These are phyloP conservation scores for Aspergillus luchuensis DNA, from an alignment of 2,329 filamentous ascomycete genomes.

Conservation along the genomic window DNA sequence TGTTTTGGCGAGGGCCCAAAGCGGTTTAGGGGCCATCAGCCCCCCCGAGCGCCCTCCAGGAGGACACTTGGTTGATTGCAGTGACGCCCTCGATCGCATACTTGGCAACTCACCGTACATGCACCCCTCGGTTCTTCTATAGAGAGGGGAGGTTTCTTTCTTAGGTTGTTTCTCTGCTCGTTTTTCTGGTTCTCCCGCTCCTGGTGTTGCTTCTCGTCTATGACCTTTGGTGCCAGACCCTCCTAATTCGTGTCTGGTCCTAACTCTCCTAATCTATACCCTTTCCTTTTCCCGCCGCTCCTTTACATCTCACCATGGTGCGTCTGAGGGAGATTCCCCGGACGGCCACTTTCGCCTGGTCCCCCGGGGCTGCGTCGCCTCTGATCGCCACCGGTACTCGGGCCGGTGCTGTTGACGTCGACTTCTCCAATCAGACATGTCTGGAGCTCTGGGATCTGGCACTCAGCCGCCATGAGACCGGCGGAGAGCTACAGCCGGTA, in stretches of 20 bases:
- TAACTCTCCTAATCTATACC: slow-evolving; percentile 25
- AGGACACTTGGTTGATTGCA: slow-evolving; percentile 45
- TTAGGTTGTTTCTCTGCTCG: slow-evolving; percentile 14
- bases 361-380: slow-evolving; percentile 74
- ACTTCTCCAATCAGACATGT: slow-evolving; percentile 97
- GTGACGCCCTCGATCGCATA: slow-evolving; percentile 27
- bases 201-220: slow-evolving; percentile 17
- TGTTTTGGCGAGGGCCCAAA: slow-evolving; percentile 39
- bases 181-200: not conserved
- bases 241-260: slow-evolving; percentile 19
- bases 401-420: slow-evolving; percentile 90
- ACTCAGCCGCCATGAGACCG: slow-evolving; percentile 73
- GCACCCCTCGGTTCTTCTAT: slow-evolving; percentile 33
- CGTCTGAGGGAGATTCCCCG: slow-evolving; percentile 93
- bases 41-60: slow-evolving; percentile 36
- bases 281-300: slow-evolving; percentile 22
- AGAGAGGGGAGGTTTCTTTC: slow-evolving; percentile 30
- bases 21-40: slow-evolving; percentile 29
- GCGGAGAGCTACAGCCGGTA: slow-evolving; percentile 80
- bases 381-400: slow-evolving; percentile 91
- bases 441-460: slow-evolving; percentile 94
- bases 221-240: slow-evolving; percentile 18
- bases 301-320: slow-evolving; percentile 68
- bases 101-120: slow-evolving; percentile 18
- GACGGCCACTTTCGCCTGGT: slow-evolving; percentile 98